Evolutionary conservation across 179 eudicot species (phyloP).

Genomic region (Actinidia polygama): DNA sequence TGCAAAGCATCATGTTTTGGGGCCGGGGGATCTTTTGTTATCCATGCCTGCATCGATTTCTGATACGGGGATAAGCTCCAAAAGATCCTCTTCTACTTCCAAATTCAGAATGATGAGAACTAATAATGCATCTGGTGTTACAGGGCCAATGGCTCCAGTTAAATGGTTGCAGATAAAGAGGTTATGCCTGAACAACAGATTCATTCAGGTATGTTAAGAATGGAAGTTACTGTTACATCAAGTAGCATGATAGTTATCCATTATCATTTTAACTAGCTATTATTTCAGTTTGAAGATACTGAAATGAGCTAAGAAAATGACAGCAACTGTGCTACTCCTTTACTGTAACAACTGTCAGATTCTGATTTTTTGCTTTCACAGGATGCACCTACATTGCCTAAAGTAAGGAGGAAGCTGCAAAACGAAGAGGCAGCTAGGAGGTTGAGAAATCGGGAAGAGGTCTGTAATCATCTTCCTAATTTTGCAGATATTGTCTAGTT

Average conservation of each 20-base stretch:
- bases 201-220: background rate
- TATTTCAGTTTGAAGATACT: background rate
- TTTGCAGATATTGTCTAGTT: too few species aligned
- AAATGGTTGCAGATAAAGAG: background rate
- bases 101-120: background rate
- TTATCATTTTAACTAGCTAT: too few species aligned
- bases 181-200: background rate
- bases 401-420: slow-evolving; percentile 16
- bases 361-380: background rate
- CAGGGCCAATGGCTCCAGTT: background rate
- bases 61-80: slow-evolving; percentile 8
- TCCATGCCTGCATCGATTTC: background rate
- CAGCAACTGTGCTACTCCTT: background rate
- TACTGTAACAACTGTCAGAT: background rate
- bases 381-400: slow-evolving; percentile 7
- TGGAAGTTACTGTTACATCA: background rate
- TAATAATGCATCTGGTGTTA: background rate
- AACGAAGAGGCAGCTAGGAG: slow-evolving; percentile 26
- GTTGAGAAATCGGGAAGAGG: slow-evolving; percentile 13
- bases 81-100: background rate
- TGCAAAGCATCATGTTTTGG: background rate
- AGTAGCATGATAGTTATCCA: background rate
- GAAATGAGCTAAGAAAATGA: background rate
- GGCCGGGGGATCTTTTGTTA: background rate
- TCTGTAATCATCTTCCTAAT: too few species aligned